Percentiles rank a stretch among this genome's conserved stretches.
Evolutionary conservation across 768 basidiomycete species (phyloP).

Genomic region (Atractiella rhizophila): DNA sequence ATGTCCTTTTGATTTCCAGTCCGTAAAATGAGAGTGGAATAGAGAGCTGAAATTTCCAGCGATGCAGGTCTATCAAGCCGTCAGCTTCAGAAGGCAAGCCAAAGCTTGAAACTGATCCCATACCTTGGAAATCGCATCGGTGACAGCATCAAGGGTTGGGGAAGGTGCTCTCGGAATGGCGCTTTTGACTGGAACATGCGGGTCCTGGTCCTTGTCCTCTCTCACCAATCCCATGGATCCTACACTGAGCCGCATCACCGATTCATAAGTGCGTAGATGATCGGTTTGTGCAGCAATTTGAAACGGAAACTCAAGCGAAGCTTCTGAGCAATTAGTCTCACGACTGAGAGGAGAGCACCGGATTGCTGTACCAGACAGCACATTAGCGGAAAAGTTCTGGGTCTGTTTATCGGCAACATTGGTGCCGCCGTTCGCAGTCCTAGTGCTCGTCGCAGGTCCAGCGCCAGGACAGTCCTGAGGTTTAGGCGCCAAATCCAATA

Average conservation of each 20-base stretch:
- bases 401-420: neutral
- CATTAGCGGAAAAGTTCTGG: slow-evolving; percentile 5
- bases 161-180: slow-evolving; percentile 10
- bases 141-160: too few species aligned
- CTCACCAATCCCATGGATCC: too few species aligned
- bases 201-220: too few species aligned
- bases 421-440: slow-evolving; percentile 30
- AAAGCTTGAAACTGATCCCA: neutral
- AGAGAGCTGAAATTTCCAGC: slow-evolving; percentile 12
- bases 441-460: slow-evolving; percentile 12
- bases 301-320: too few species aligned
- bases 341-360: slow-evolving; percentile 11
- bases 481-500: slow-evolving; percentile 70
- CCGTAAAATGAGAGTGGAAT: slow-evolving; percentile 3
- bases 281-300: too few species aligned
- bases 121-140: slow-evolving; percentile 11
- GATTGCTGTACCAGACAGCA: slow-evolving; percentile 6
- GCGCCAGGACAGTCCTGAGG: slow-evolving; percentile 44
- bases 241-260: too few species aligned
- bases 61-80: slow-evolving; percentile 8
- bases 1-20: neutral
- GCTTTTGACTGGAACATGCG: neutral
- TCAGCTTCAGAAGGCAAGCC: too few species aligned
- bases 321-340: too few species aligned
- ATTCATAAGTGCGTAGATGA: too few species aligned